phyloP scores from a whole-genome alignment of 352 stramenopile genomes.

The Globisporangium barbulae region DNA sequence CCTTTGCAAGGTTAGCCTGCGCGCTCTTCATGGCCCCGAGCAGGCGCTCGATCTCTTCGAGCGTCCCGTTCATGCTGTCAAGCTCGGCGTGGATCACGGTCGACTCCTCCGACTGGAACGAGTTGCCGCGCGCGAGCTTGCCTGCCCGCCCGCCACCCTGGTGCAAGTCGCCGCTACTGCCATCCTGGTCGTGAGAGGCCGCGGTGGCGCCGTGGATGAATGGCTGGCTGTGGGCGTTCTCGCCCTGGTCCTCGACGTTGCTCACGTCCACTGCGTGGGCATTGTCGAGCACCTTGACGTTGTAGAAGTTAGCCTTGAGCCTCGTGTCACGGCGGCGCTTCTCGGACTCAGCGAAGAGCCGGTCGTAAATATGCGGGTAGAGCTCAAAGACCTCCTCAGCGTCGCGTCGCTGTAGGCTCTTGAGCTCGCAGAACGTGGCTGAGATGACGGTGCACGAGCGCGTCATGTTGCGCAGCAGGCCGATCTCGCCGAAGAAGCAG shows the following conservation, averaged over 20 bases:
- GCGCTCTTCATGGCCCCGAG: conserved; percentile 34
- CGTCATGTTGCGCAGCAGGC: conserved; percentile 51
- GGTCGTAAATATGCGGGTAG: conserved; percentile 57
- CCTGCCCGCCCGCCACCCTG: neutral
- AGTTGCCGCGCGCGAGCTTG: conserved; percentile 27
- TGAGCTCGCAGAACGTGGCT: conserved; percentile 60
- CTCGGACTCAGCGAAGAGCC: conserved; percentile 50
- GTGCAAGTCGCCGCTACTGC: conserved; percentile 18
- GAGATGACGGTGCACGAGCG: conserved; percentile 53
- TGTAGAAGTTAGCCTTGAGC: conserved; percentile 41
- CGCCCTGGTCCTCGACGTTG: conserved; percentile 35
- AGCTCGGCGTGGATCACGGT: conserved; percentile 40
- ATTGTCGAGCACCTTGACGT: conserved; percentile 70
- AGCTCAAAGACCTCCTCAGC: conserved; percentile 57
- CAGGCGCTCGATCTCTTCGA: conserved; percentile 41
- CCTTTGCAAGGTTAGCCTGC: conserved; percentile 34
- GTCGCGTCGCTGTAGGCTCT: conserved; percentile 41
- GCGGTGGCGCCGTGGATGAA: conserved; percentile 33
- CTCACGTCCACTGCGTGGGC: conserved; percentile 54
- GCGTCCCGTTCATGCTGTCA: conserved; percentile 42
- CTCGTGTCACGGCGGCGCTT: conserved; percentile 49
- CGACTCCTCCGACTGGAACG: conserved; percentile 44
- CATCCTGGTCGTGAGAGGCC: neutral
- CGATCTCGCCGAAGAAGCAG: conserved; percentile 66
- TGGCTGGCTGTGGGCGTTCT: conserved; percentile 23